Evolutionary conservation across 108 stramenopile genomes (phyloP).

Genomic region (Skeletonema potamos): DNA sequence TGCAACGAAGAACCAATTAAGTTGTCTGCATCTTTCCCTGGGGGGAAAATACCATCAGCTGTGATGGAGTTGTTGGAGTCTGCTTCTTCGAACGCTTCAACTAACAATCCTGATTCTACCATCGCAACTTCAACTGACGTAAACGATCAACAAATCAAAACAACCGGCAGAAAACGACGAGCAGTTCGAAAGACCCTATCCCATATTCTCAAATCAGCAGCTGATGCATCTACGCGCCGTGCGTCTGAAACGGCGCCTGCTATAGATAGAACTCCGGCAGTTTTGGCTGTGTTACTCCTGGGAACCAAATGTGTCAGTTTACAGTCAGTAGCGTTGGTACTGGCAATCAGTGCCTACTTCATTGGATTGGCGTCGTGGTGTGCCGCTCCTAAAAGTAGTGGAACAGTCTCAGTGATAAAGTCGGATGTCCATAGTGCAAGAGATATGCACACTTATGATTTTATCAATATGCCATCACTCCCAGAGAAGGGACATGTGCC

Average conservation of each 20-base stretch:
- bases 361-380: slow-evolving; percentile 33
- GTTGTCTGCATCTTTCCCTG: slow-evolving; percentile 64
- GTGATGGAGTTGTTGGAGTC: slow-evolving; percentile 11
- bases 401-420: slow-evolving; percentile 5
- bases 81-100: not conserved
- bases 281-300: slow-evolving; percentile 38
- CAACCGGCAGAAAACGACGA: slow-evolving; percentile 17
- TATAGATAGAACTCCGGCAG: slow-evolving; percentile 44
- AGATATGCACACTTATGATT: not conserved
- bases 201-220: slow-evolving; percentile 26
- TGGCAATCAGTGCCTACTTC: slow-evolving; percentile 36
- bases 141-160: slow-evolving; percentile 5
- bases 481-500: slow-evolving; percentile 80
- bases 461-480: slow-evolving; percentile 51
- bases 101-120: not conserved
- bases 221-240: slow-evolving; percentile 9
- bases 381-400: slow-evolving; percentile 27
- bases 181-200: slow-evolving; percentile 16
- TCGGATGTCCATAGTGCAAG: not conserved
- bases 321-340: slow-evolving; percentile 20
- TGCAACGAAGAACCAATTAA: slow-evolving; percentile 59
- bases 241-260: slow-evolving; percentile 10
- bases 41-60: slow-evolving; percentile 49
- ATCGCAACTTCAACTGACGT: slow-evolving; percentile 5
- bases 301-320: slow-evolving; percentile 44